Conservation (phyloP, 116 monocot genomes). For the Cymodocea nodosa region DNA sequence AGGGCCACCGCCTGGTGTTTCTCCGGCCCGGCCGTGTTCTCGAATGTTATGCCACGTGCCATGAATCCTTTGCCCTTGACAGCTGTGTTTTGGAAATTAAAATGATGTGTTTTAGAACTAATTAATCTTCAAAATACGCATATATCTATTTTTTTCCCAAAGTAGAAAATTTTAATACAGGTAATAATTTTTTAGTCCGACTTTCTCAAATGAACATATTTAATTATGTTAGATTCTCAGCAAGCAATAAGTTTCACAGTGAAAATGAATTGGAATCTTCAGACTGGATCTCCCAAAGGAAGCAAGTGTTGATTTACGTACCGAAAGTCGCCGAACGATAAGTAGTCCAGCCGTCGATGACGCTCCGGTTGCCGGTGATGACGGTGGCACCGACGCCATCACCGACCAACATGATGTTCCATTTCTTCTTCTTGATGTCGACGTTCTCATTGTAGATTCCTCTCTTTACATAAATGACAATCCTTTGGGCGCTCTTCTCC, state of each 20-base stretch:
- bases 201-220: too few relatives aligned
- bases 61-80: slow-evolving; percentile 56
- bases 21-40: slow-evolving; percentile 62
- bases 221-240: too few relatives aligned
- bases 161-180: too few relatives aligned
- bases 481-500: slow-evolving; percentile 34
- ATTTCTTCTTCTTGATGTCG: slow-evolving; percentile 76
- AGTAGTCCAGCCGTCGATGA: slow-evolving; percentile 81
- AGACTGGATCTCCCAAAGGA: too few relatives aligned
- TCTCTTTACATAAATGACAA: slow-evolving; percentile 70
- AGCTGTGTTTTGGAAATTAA: slow-evolving; percentile 20
- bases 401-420: slow-evolving; percentile 74
- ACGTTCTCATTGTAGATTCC: slow-evolving; percentile 79
- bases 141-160: too few relatives aligned
- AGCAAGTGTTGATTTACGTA: slow-evolving; percentile 9
- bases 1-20: slow-evolving; percentile 86
- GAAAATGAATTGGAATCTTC: too few relatives aligned
- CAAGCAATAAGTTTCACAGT: too few relatives aligned
- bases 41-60: slow-evolving; percentile 44
- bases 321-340: slow-evolving; percentile 73
- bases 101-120: too few relatives aligned
- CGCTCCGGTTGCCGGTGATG: slow-evolving; percentile 50
- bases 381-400: slow-evolving; percentile 62
- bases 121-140: too few relatives aligned
- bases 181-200: too few relatives aligned